Evolutionary conservation across 2,329 filamentous ascomycete species (phyloP), one percentile per base, ranked within the genome.

Genomic region (Aspergillus fumigatiaffinis): DNA sequence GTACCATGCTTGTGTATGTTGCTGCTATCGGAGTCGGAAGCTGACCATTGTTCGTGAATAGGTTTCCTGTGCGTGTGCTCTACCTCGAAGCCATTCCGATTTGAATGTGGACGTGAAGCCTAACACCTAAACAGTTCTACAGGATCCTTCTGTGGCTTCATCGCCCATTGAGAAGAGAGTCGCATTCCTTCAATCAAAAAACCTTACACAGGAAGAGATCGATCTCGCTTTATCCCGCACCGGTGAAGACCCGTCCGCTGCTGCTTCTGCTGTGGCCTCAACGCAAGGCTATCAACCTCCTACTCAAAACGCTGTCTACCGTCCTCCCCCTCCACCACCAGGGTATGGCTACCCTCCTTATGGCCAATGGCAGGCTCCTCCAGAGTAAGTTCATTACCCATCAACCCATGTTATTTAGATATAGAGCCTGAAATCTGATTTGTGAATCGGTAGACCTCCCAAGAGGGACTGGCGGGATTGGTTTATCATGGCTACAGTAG

Each of bases 401-500:
- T 38, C 32, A 20, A 28, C 32, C 21, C 38, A 20, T 25, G 21
- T 9, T 21, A 23, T 8, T 23, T 21, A 2, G 17, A 12, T 21
- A 32, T 48, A 28, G 12, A 41, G 17, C 2, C 17, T 20, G 10
- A 20, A 23, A 50, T 20, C 54, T 60, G 57, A 66, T 23, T 5
- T 21, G 23, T 3, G 17, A 21, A 29, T 32, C 38, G 42, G 12
- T 46, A 79, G 77, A 60, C 77, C 86, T 2, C 92, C 92, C 3
- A 87, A 86, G 71, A 83, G 94, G 69, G 94, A 99, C 77, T 99
- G 94, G 94, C 85, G 95, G 60, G 94, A 99, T 72, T 97, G 92
- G 90, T 99, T 99, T 77, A 97, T 99, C 75, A 96, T 97, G 91
- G 94, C 94, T 7, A 99, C 94, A 0, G 90, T 97, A 12, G 88